Percentiles rank a stretch among this genome's conserved stretches.
phyloP scores from a whole-genome alignment of 2,329 filamentous ascomycete species.

The Rutstroemia sp. region DNA sequence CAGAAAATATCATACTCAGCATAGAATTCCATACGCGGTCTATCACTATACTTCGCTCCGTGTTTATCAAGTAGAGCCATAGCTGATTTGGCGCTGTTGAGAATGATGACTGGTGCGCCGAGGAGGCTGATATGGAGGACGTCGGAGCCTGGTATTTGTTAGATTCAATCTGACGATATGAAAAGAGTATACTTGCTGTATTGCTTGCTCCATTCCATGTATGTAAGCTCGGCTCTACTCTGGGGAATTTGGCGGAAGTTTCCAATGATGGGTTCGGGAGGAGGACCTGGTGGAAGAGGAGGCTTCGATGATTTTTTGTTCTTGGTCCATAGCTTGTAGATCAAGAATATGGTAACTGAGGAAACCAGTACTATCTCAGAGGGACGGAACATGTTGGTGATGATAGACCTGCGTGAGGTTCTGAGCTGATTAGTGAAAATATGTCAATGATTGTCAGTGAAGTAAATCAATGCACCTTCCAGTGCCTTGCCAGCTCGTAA shows the following conservation, averaged over 20 bases:
- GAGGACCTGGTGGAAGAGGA: constrained; percentile 15
- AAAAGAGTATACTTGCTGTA: constrained; percentile 12
- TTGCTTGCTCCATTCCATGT: constrained; percentile 15
- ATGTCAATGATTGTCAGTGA: no score
- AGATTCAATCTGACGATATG: not conserved
- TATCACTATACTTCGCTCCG: constrained; percentile 38
- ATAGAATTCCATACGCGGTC: constrained; percentile 34
- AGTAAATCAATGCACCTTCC: no score
- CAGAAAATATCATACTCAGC: constrained; percentile 6
- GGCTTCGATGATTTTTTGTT: not conserved
- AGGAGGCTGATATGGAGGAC: constrained; percentile 16
- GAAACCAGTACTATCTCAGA: not conserved
- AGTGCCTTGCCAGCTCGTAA: no score
- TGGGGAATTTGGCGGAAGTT: constrained; percentile 11
- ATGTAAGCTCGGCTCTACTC: constrained; percentile 11
- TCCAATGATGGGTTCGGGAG: constrained; percentile 14
- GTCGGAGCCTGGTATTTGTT: constrained; percentile 20
- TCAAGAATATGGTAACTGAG: not conserved
- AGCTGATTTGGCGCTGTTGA: constrained; percentile 37
- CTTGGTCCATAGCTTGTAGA: not conserved
- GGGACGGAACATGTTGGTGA: not conserved
- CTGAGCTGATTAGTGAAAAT: no score
- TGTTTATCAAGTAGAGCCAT: constrained; percentile 38
- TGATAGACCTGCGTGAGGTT: no score
- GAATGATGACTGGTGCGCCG: constrained; percentile 33